Percentiles rank a stretch among this genome's conserved stretches.
Conservation (phyloP, 2,329 filamentous ascomycete species). For the Coniochaeta sp. region DNA sequence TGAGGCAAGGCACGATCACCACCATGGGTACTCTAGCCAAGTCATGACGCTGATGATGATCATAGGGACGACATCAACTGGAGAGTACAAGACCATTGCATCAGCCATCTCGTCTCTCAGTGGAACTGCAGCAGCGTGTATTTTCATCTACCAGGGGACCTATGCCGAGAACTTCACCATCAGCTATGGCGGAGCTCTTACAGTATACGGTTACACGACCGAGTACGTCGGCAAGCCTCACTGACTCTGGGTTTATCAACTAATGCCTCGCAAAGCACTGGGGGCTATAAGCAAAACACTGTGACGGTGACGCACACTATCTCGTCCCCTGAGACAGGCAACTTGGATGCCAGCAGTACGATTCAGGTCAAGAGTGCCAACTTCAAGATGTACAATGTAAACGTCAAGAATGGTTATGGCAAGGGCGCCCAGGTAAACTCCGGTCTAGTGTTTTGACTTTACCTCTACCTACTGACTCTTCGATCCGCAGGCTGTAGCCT, state of each 20-base stretch:
- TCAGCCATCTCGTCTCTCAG: constrained; percentile 20
- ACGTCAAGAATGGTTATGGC: constrained; percentile 26
- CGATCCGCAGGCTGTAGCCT: constrained; percentile 15
- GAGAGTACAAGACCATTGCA: constrained; percentile 13
- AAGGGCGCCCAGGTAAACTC: constrained; percentile 23
- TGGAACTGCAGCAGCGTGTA: constrained; percentile 19
- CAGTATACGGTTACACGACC: constrained; percentile 23
- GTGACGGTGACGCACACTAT: constrained; percentile 24
- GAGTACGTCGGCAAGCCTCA: constrained; percentile 11
- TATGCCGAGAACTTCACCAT: constrained; percentile 24
- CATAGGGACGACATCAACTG: not conserved
- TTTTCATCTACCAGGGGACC: constrained; percentile 23
- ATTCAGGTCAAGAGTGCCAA: constrained; percentile 19
- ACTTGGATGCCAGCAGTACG: constrained; percentile 22
- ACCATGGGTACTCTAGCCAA: too few species aligned
- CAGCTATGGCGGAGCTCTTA: constrained; percentile 19
- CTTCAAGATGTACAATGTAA: constrained; percentile 27
- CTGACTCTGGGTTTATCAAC: not conserved
- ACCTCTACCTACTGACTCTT: not conserved
- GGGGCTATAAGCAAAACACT: constrained; percentile 20
- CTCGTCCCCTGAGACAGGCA: constrained; percentile 20
- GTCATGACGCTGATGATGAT: not conserved
- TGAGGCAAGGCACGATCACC: not conserved
- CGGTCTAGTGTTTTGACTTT: too few species aligned
- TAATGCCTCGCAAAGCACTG: not conserved